Evolutionary conservation across 495 filamentous ascomycete genomes (phyloP), one percentile per base, ranked within the genome.

Genomic region (Sordaria brevicollis): DNA sequence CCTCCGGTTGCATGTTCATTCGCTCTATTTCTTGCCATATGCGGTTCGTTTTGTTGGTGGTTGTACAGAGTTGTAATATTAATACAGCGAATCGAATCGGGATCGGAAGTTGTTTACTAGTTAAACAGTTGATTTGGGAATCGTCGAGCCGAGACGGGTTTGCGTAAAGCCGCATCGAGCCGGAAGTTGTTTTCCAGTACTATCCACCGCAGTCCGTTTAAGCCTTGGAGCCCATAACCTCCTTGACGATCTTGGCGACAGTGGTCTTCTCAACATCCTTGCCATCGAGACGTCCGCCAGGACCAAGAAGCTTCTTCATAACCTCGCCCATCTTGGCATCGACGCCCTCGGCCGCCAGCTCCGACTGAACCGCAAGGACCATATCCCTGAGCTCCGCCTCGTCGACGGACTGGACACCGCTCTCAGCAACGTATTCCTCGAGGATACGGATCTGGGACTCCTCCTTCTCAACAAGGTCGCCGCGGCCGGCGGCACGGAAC

Each of bases 401-500:
- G 8, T 75, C 71, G 8, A 87, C 33, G 3, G 74, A 76, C 73
- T 80, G 71, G 13, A 88, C 76, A 43, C 81, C 79, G 68, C 82
- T 83, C n/a, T 69, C 70, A 2, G 71, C 71, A 2, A 82, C 74
- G 73, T 88, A 89, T 68, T 82, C 82, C 25, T 83, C 79, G 38
- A 86, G 70, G 8, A 89, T 79, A 25, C 65, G 72, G 15, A 81
- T 71, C 73, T 87, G 85, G 5, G 75, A 74, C 33, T 82, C 76
- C 77, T 89, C 87, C 74, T 86, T 86, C 43, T 83, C 83, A 13
- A 76, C 85, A 17, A 89, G 76, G 73, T 89, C 87, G 21, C 81
- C 77, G 35, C 87, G 82, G 0, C 82, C 84, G 0, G 84, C 87
- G 0, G 69, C 70, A 5, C 74, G 74, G 69, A 86, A 86, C 71